Evolutionary conservation across 495 filamentous ascomycete species (phyloP).

Genomic region (Xylaria palmicola): DNA sequence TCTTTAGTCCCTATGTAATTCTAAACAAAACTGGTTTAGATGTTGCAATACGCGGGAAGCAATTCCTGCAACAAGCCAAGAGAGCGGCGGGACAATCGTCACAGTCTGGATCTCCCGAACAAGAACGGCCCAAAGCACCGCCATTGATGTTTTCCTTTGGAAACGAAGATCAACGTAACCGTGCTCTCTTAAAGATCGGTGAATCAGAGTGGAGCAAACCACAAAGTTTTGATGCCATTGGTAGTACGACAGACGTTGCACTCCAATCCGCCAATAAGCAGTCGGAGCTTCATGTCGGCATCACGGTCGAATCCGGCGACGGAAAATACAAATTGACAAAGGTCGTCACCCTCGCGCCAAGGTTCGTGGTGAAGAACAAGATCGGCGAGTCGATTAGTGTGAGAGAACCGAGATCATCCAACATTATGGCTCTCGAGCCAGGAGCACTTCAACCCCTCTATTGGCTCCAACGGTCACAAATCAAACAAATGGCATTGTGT

Average conservation of each 20-base stretch:
- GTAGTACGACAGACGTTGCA: constrained; percentile 81
- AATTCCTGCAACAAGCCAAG: constrained; percentile 76
- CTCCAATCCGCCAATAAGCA: constrained; percentile 68
- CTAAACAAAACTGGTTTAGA: constrained; percentile 92
- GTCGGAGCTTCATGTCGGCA: constrained; percentile 83
- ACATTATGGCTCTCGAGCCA: constrained; percentile 70
- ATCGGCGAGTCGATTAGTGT: constrained; percentile 83
- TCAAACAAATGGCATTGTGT: constrained; percentile 89
- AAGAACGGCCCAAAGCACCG: constrained; percentile 60
- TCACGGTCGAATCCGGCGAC: constrained; percentile 84
- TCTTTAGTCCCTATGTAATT: constrained; percentile 91
- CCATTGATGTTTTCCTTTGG: constrained; percentile 96
- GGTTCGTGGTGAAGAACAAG: constrained; percentile 93
- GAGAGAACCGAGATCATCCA: constrained; percentile 83
- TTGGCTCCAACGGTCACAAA: constrained; percentile 72
- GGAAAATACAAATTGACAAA: constrained; percentile 98
- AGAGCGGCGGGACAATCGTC: constrained; percentile 76
- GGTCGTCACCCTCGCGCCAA: constrained; percentile 87
- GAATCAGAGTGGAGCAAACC: constrained; percentile 95
- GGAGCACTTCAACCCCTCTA: constrained; percentile 79
- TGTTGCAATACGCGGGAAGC: constrained; percentile 86
- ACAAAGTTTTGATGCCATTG: constrained; percentile 97
- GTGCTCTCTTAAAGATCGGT: constrained; percentile 79
- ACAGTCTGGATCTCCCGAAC: constrained; percentile 34
- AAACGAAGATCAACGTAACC: constrained; percentile 83